Base-by-base conservation (phyloP, 331 rosid species). In the Cydonia oblonga region DNA sequence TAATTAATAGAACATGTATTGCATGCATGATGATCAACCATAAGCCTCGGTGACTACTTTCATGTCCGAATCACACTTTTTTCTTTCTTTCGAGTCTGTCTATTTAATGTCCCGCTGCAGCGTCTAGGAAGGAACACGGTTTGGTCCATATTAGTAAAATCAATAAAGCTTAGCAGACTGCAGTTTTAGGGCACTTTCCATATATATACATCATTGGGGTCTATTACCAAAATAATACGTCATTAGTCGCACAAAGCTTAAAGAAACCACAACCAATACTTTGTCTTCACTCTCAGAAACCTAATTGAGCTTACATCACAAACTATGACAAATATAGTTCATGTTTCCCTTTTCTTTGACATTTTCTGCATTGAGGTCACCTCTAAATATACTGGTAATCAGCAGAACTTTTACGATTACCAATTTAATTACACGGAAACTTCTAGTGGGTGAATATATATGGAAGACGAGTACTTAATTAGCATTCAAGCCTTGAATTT, bases 211-310 rank as follows among this genome's bases (percentile, higher is more conserved):
- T 70, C 53, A 35, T 64, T 35, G n/a, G 66, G 65, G 38, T 33
- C 24, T 33, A 23, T 40, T 11, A 20, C 69, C 51, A 33, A 65
- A 33, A 66, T 53, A 32, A 70, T 23, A 26, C 19, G 75, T 71
- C 75, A 71, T 35, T 35, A 35, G 26, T 16, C 2, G 2, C 75
- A 57, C 54, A 70, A 18, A 54, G 52, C 52, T 54, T 56, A 56
- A 56, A 24, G 65, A 33, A 70, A 54, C 13, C 65, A 69, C 44
- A 56, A 33, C 38, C 35, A 70, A 70, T 70, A 70, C n/a, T 54
- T 54, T 32, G 52, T 32, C 65, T 70, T 14, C 26, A 70, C 46
- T 33, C 18, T 30, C 14, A 69, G 1, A 30, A 22, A 26, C 61
- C 44, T 5, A 51, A 68, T 56, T 56, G 62, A 56, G 35, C n/a